phyloP scores from a whole-genome alignment of 163 green algal genomes.

The Prototheca cutis region DNA sequence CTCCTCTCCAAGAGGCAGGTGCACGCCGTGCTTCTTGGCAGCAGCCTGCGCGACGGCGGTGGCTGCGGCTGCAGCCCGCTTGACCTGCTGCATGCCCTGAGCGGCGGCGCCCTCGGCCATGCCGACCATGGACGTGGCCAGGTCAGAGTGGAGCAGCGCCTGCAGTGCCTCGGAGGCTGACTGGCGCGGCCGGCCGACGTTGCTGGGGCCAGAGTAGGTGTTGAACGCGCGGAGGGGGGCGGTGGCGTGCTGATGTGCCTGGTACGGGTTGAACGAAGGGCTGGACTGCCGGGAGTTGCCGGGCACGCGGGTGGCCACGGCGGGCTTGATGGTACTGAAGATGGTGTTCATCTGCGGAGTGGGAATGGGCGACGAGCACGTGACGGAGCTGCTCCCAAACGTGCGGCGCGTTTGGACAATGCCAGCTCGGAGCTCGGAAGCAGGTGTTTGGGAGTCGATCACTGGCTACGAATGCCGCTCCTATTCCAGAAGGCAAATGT shows the following conservation, averaged over 20 bases:
- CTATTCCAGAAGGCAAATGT: too few species aligned
- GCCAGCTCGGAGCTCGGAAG: neutral
- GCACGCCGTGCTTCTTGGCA: neutral
- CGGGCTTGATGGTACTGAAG: neutral
- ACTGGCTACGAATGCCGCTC: too few species aligned
- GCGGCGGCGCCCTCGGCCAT: constrained; percentile 1
- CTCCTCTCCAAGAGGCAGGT: neutral
- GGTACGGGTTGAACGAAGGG: neutral
- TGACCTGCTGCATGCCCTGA: neutral
- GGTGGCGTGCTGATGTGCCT: neutral
- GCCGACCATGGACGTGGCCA: neutral
- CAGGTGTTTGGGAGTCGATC: too few species aligned
- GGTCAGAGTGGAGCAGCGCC: neutral
- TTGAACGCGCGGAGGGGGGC: neutral
- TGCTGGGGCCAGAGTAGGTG: neutral
- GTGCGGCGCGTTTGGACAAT: too few species aligned
- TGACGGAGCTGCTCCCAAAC: too few species aligned
- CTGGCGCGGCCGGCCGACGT: neutral
- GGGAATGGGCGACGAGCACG: too few species aligned
- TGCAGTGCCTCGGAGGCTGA: neutral
- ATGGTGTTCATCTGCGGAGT: constrained; percentile 5
- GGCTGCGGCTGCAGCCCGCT: neutral
- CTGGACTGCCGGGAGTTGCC: neutral
- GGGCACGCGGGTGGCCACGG: neutral
- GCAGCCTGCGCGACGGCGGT: too few species aligned